Conservation (phyloP, 73 alveolate genomes). For the Paramecium caudatum region DNA sequence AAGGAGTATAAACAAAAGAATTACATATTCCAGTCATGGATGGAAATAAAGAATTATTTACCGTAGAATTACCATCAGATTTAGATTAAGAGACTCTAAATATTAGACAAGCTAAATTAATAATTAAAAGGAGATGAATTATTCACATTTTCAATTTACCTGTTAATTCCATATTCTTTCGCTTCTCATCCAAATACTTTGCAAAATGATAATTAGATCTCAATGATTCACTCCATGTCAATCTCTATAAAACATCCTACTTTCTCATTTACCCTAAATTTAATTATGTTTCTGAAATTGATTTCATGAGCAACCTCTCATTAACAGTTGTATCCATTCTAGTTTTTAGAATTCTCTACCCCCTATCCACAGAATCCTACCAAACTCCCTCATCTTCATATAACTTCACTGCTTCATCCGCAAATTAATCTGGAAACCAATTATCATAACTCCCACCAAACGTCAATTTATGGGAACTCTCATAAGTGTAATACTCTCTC, state of each 20-base stretch:
- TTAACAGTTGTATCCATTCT: constrained; percentile 71
- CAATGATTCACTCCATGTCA: constrained; percentile 74
- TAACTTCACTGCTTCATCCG: constrained; percentile 56
- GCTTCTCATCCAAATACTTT: constrained; percentile 66
- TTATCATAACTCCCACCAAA: constrained; percentile 73
- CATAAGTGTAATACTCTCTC: constrained; percentile 26
- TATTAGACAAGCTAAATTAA: neutral
- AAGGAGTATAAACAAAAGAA: neutral
- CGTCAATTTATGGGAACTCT: constrained; percentile 43
- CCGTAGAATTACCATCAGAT: neutral
- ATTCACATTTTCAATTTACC: too few species aligned
- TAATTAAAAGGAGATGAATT: constrained; percentile 22
- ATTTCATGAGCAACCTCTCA: constrained; percentile 33
- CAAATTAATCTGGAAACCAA: constrained; percentile 64
- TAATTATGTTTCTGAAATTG: neutral
- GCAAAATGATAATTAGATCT: constrained; percentile 71
- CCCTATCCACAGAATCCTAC: constrained; percentile 25
- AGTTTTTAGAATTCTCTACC: constrained; percentile 33
- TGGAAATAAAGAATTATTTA: neutral
- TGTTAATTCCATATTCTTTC: constrained; percentile 35
- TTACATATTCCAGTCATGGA: neutral
- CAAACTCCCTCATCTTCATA: constrained; percentile 62
- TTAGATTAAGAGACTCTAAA: neutral
- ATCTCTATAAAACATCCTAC: constrained; percentile 36
- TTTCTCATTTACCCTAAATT: neutral